Base-by-base conservation (phyloP, 2,329 filamentous ascomycete species). In the Aspergillus terreus region DNA sequence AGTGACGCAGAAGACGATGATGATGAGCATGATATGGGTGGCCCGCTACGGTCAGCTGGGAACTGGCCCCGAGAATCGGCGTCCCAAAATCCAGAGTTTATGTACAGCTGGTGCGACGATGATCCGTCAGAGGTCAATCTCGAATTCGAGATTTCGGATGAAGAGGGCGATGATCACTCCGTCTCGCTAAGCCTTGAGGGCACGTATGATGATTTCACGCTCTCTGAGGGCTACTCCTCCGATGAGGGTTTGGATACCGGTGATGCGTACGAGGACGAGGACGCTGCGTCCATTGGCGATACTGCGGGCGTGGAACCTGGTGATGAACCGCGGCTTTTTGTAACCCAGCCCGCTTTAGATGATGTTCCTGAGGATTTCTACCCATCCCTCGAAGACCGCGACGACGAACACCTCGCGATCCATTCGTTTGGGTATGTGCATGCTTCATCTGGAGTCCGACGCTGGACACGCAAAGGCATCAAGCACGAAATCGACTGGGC, bases 401-500 rank as follows among this genome's bases (percentile, higher is more conserved):
- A 87, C 62, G 82, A 87, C 65, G 92, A 97, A 52, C 87, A 96
- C 58, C 78, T 96, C 1, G 83, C 88, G 42, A 90, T 86, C 0
- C 94, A 88, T 62, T 82, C 84, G 12, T 78, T 97, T 1, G 92
- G 92, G 3, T 84, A 90, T 62, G 78, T 97, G 4, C 90, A 95
- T 63, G 92, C 92, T 0, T 95, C 90, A 0, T 96, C 91, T 19
- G 92, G 92, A 6, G 87, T 97, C 52, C 84, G 90, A 4, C 84
- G 92, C 27, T 86, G 88, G 66, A 80, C 77, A 47, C 81, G 86
- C 53, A 79, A 87, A 54, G 85, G 86, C 4, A 75, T 95, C 21
- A 78, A 89, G 5, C 92, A 96, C 67, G 92, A 97, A 69, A 91
- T 97, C 42, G 92, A 97, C 69, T 97, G 92, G 92, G 91, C 92